Evolutionary conservation across 495 filamentous ascomycete species (phyloP), one percentile per base, ranked within the genome.

Genomic region (Penicillium dipodomyicola): DNA sequence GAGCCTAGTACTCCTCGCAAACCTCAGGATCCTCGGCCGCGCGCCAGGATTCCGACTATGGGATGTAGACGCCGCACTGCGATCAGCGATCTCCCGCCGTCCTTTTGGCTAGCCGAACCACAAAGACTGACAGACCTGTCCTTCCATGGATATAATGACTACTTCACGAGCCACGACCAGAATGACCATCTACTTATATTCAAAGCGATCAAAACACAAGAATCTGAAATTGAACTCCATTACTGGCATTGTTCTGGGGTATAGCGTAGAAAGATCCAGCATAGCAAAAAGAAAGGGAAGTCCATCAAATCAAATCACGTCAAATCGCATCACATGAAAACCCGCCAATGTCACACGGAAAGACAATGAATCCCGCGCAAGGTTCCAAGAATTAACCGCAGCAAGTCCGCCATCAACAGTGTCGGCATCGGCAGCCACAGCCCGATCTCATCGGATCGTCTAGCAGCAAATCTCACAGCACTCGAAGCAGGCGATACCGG

Each of bases 391-490:
- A 4, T 50, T 1, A n/a, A 25, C 19, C 6, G 8, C 5, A 27
- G 15, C 23, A 30, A 19, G 23, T 15, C 12, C 19, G 22, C 12
- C 5, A 37, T 46, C 20, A 8, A 23, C 41, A 11, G 3, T 17
- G 25, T 43, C 23, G n/a, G n/a, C 29, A 46, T 54, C 30, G 12
- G 29, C 20, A 20, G 30, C 22, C 52, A 54, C 39, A 7, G 20
- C 33, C 27, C n/a, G 22, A 44, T 47, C 25, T n/a, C 12, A 39
- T 35, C 35, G 20, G 33, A 43, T 35, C 32, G 33, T 64, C 51
- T 78, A 78, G 51, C 75, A 77, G 72, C 75, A 78, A 35, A 68
- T 68, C 59, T 78, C 74, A 40, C 65, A 71, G 68, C 75, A 78
- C 63, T 77, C 75, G 69, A 75, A 76, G 61, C 72, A 74, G 35